phyloP scores from a whole-genome alignment of 1,139 yeast species.

The Candida smagusa region DNA sequence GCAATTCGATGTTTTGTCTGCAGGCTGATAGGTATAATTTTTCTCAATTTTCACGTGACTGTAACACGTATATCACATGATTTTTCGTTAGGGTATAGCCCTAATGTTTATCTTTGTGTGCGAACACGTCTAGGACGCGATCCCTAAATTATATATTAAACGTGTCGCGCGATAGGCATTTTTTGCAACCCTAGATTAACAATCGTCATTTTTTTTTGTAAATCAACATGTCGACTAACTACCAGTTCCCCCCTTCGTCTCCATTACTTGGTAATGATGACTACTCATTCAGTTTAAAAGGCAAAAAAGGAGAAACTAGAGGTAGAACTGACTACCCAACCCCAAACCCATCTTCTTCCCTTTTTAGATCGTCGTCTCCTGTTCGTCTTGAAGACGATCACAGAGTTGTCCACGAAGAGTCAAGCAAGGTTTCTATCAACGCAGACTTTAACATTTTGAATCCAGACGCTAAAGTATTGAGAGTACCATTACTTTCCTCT shows the following conservation, averaged over 20 bases:
- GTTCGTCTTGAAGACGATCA: slow-evolving; percentile 13
- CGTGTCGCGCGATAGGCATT: no score
- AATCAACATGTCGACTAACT: slow-evolving; percentile 8
- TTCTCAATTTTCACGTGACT: no score
- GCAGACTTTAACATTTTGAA: slow-evolving; percentile 38
- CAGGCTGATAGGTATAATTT: no score
- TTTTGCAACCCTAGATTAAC: no score
- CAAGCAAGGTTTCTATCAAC: slow-evolving; percentile 19
- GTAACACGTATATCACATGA: no score
- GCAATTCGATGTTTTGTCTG: no score
- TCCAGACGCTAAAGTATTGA: slow-evolving; percentile 36
- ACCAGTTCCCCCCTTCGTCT: slow-evolving; percentile 64
- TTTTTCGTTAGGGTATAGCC: no score
- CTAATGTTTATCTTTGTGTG: no score
- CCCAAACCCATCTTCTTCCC: slow-evolving; percentile 55
- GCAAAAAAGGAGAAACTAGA: slow-evolving; percentile 11
- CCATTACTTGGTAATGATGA: slow-evolving; percentile 41
- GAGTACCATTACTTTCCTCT: slow-evolving; percentile 30
- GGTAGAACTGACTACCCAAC: slow-evolving; percentile 43
- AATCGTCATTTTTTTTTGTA: neutral
- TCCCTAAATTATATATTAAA: no score
- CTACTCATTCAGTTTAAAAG: slow-evolving; percentile 3
- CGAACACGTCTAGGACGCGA: no score
- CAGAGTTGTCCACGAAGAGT: slow-evolving; percentile 6
- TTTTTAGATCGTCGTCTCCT: slow-evolving; percentile 48